Base-by-base conservation (phyloP, 345 rosid species). In the Pugionium dolabratum region DNA sequence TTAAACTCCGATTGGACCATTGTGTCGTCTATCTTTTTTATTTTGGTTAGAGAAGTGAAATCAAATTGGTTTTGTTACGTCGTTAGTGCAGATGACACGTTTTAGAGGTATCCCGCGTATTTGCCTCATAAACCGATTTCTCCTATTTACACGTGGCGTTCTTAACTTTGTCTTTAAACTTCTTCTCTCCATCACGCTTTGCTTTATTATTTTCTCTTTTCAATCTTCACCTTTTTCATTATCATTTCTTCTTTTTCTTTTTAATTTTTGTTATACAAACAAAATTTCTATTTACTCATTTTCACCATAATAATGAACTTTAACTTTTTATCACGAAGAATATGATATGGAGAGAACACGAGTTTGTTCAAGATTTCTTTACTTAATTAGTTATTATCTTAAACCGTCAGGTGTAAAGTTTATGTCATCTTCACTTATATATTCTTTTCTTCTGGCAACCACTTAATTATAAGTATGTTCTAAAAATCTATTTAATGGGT, bases 61-160 rank as follows among this genome's bases (percentile, higher is more conserved):
- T 59, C 57, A 66, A 71, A 64, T 45, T 58, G 67, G 54, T 50
- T 76, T 65, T 64, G 67, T 54, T 70, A 60, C 41, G 67, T 70
- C 56, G 62, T 51, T 60, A 72, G 72, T 76, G 73, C 55, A 54
- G 69, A 74, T 49, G 78, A 74, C 78, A 74, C 77, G 77, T 74
- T 61, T 60, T 61, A 59, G 31, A 50, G 44, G n/a, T 9, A 54
- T 30, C 73, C 72, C 77, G 73, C 72, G 77, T 74, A 0, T 61
- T 37, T 39, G 69, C 64, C 73, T 54, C 73, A 26, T 73, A 52
- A 18, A 59, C 56, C 37, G 42, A 59, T 50, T 61, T 40, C 58
- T 66, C 41, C 27, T 34, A 5, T 36, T 11, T 28, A 68, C 78
- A 74, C 78, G 78, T 74, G 74, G 59, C 45, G 4, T 37, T 39